phyloP scores from a whole-genome alignment of 75 land plant genomes.

The Cupressus sempervirens region DNA sequence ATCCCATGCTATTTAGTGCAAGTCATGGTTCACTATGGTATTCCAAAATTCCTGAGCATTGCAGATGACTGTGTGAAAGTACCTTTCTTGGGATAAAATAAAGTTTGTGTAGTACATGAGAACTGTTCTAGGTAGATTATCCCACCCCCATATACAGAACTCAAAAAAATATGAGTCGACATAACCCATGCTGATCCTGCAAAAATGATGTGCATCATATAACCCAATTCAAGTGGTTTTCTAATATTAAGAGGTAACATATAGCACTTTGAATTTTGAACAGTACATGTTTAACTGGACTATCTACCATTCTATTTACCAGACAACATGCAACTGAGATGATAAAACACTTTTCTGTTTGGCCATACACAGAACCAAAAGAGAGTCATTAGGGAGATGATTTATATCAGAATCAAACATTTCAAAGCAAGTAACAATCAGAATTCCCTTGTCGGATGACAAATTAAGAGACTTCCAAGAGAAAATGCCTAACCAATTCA shows the following conservation, averaged over 20 bases:
- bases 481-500: too few species aligned
- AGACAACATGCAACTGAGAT: neutral
- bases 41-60: conserved; percentile 73
- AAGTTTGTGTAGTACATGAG: conserved; percentile 87
- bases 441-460: too few species aligned
- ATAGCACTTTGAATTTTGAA: conserved; percentile 1
- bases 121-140: conserved; percentile 85
- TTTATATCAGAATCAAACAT: too few species aligned
- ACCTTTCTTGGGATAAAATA: conserved; percentile 74
- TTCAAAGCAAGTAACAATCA: too few species aligned
- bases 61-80: conserved; percentile 84
- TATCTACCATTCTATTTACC: too few species aligned
- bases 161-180: conserved; percentile 61
- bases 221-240: conserved; percentile 1
- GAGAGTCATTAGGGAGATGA: too few species aligned
- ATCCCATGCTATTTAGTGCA: conserved; percentile 75
- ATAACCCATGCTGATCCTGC: conserved; percentile 78
- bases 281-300: neutral
- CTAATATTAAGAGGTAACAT: neutral
- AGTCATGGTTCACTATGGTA: conserved; percentile 79
- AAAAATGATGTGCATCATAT: neutral
- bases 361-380: too few species aligned
- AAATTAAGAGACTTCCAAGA: too few species aligned
- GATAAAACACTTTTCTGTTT: too few species aligned
- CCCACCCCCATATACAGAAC: too few species aligned